These are phyloP conservation scores for Malus hybrid DNA, from an alignment of 331 rosid genomes.

Conservation along the genomic window DNA sequence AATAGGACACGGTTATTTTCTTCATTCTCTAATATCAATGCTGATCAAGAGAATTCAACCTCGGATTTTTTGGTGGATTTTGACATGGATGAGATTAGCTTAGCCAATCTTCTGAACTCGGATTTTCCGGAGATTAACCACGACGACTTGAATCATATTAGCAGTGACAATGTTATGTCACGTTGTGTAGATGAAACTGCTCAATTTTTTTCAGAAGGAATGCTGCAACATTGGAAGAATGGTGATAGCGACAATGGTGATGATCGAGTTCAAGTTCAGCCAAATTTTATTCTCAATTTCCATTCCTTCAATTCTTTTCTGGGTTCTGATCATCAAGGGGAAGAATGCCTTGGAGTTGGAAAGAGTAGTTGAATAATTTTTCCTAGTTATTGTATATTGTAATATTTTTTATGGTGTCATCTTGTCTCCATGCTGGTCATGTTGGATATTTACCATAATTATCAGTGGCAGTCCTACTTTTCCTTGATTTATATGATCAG, in stretches of 20 bases:
- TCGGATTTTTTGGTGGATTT: slow-evolving; percentile 8
- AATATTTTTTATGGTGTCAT: too few species aligned
- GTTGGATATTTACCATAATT: not conserved
- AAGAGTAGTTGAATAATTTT: not conserved
- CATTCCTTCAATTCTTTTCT: slow-evolving; percentile 2
- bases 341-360: not conserved
- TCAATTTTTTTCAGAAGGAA: not conserved
- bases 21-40: not conserved
- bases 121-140: not conserved
- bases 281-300: not conserved
- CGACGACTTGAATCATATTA: not conserved
- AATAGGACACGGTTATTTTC: not conserved
- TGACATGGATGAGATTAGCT: slow-evolving; percentile 1
- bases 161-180: not conserved
- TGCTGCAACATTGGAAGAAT: not conserved
- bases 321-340: not conserved
- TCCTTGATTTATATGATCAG: not conserved
- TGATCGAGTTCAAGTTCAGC: not conserved
- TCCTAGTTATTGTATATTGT: not conserved
- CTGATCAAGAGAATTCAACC: not conserved
- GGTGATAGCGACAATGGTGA: not conserved
- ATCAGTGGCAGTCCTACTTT: not conserved
- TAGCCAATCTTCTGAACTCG: slow-evolving; percentile 9
- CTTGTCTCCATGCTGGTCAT: not conserved
- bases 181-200: not conserved